Conservation (phyloP, 148 eudicot genomes). For the Persicaria tinctoria region DNA sequence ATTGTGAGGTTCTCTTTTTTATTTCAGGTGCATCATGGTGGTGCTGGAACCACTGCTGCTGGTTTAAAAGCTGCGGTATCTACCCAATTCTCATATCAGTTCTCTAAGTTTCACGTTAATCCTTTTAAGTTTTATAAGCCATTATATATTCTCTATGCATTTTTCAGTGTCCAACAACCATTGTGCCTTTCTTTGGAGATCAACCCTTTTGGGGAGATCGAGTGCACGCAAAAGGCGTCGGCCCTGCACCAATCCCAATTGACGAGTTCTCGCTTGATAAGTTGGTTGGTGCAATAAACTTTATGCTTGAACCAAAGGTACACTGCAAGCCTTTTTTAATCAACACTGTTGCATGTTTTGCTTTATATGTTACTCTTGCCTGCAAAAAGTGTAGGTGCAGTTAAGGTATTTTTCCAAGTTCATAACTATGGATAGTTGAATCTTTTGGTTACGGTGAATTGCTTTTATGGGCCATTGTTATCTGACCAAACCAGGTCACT, state of each 20-base stretch:
- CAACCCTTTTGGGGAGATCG: conserved; percentile 97
- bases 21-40: conserved; percentile 71
- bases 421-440: too few relatives aligned
- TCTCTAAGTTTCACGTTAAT: neutral
- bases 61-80: conserved; percentile 76
- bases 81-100: neutral
- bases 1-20: neutral
- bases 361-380: too few relatives aligned
- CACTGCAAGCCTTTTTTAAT: neutral
- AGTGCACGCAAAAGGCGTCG: conserved; percentile 74
- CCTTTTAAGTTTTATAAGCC: neutral
- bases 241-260: conserved; percentile 76
- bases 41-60: conserved; percentile 85
- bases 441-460: too few relatives aligned
- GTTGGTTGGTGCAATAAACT: conserved; percentile 54
- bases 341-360: too few relatives aligned
- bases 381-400: too few relatives aligned
- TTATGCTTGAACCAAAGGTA: conserved; percentile 74
- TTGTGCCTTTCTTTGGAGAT: conserved; percentile 94
- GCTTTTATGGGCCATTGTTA: too few relatives aligned
- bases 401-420: too few relatives aligned
- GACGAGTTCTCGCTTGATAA: conserved; percentile 61
- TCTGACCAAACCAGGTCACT: too few relatives aligned
- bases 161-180: conserved; percentile 80
- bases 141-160: neutral